Evolutionary conservation across 1,284 basidiomycete genomes (phyloP).

Genomic region (Ustilago sp.): DNA sequence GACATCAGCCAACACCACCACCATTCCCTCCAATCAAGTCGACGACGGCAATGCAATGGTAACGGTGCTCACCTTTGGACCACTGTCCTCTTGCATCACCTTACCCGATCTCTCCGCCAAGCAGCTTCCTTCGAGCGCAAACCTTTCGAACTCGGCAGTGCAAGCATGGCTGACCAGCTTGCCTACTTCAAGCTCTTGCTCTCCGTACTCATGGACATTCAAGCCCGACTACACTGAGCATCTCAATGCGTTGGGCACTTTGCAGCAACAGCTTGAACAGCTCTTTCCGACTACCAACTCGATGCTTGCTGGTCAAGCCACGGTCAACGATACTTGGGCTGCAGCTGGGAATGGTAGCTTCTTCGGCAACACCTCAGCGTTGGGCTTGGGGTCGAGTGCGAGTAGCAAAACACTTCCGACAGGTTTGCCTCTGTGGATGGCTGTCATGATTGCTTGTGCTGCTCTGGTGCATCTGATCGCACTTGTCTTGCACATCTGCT

Average conservation of each 20-base stretch:
- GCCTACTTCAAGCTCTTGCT: slow-evolving; percentile 14
- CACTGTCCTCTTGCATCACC: slow-evolving; percentile 28
- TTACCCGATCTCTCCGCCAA: slow-evolving; percentile 10
- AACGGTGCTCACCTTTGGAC: slow-evolving; percentile 30
- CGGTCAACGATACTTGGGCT: not conserved
- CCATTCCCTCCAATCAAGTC: not conserved
- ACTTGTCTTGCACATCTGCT: slow-evolving; percentile 19
- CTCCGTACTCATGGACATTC: slow-evolving; percentile 15
- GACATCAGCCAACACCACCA: not conserved
- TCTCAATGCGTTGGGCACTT: slow-evolving; percentile 10
- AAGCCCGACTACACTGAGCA: slow-evolving; percentile 28
- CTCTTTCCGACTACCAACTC: slow-evolving; percentile 7
- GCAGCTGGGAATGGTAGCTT: slow-evolving; percentile 2
- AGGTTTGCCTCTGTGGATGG: slow-evolving; percentile 30
- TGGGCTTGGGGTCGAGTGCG: not conserved
- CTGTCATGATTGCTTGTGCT: slow-evolving; percentile 2
- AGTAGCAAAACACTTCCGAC: not conserved
- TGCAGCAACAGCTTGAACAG: slow-evolving; percentile 19
- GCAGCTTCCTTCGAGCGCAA: not conserved
- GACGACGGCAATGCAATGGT: not conserved
- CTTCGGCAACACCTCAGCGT: not conserved
- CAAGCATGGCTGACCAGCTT: slow-evolving; percentile 19
- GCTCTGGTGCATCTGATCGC: slow-evolving; percentile 19
- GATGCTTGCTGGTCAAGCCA: not conserved
- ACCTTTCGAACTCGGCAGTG: not conserved